These are phyloP conservation scores for Solanum appendiculatum DNA, from an alignment of 257 asterid genomes.

Conservation along the genomic window DNA sequence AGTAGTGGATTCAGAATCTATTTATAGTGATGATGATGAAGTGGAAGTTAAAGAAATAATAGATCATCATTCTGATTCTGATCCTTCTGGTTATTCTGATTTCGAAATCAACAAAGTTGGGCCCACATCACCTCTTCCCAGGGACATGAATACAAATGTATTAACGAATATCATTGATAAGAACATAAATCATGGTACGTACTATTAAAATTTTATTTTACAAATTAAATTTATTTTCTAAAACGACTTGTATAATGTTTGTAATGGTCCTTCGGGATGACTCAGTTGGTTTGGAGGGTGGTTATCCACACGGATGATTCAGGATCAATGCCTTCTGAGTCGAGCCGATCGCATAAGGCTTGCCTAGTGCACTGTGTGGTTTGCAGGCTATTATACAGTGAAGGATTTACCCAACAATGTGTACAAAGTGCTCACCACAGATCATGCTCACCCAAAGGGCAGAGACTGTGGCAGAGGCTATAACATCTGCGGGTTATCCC, in stretches of 20 bases:
- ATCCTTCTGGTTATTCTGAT: constrained; percentile 14
- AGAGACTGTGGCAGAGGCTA: not conserved
- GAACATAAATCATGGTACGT: not conserved
- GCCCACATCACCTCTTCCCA: constrained; percentile 31
- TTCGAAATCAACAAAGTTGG: constrained; percentile 12
- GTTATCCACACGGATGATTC: not conserved
- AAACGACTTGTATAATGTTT: not conserved
- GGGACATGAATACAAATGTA: not conserved
- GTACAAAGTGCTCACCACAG: too few species aligned
- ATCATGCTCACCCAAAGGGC: too few species aligned
- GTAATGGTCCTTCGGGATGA: not conserved
- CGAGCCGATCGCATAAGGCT: not conserved
- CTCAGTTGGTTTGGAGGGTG: not conserved
- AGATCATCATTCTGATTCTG: constrained; percentile 10
- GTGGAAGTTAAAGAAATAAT: constrained; percentile 22
- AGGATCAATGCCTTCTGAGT: not conserved
- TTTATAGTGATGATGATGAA: not conserved
- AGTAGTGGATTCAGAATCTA: constrained; percentile 28
- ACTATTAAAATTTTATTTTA: not conserved
- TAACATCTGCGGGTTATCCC: too few species aligned
- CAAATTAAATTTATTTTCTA: not conserved
- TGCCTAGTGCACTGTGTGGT: too few species aligned
- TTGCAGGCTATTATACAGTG: too few species aligned
- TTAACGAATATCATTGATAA: not conserved
- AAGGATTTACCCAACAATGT: too few species aligned